These are phyloP conservation scores for Suhomyces coccinellae DNA, from an alignment of 1,139 yeast species.

Conservation along the genomic window DNA sequence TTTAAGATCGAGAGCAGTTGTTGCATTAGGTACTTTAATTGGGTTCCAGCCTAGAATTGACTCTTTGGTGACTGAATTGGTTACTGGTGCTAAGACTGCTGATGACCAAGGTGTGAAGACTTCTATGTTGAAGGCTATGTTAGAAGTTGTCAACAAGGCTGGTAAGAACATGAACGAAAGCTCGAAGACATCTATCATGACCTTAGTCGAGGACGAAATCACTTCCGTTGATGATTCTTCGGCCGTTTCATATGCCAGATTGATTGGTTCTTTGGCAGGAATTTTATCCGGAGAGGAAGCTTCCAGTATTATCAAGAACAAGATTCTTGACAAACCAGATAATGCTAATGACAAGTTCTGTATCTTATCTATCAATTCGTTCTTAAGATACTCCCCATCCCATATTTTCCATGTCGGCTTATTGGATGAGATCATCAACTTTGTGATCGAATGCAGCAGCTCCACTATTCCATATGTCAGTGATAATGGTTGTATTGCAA, in stretches of 20 bases:
- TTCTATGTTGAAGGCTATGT: conserved; percentile 82
- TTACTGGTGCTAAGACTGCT: conserved; percentile 66
- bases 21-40: conserved; percentile 83
- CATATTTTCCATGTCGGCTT: conserved; percentile 57
- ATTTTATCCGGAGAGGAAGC: conserved; percentile 70
- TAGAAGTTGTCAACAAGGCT: conserved; percentile 79
- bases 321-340: conserved; percentile 49
- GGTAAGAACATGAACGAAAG: conserved; percentile 75
- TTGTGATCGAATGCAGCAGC: conserved; percentile 48
- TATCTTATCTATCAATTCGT: conserved; percentile 73
- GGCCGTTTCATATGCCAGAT: conserved; percentile 74
- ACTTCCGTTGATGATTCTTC: conserved; percentile 52
- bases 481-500: conserved; percentile 79
- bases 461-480: conserved; percentile 56
- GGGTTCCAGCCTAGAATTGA: conserved; percentile 92
- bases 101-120: conserved; percentile 68
- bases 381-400: conserved; percentile 71
- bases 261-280: conserved; percentile 75
- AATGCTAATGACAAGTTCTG: conserved; percentile 50
- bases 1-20: conserved; percentile 83
- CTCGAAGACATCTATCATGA: conserved; percentile 67
- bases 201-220: conserved; percentile 76
- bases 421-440: conserved; percentile 46
- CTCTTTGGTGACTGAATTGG: conserved; percentile 82
- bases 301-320: conserved; percentile 53